Evolutionary conservation across 129 eudicot genomes (phyloP), one percentile per base, ranked within the genome.

Genomic region (Tanacetum coccineum): DNA sequence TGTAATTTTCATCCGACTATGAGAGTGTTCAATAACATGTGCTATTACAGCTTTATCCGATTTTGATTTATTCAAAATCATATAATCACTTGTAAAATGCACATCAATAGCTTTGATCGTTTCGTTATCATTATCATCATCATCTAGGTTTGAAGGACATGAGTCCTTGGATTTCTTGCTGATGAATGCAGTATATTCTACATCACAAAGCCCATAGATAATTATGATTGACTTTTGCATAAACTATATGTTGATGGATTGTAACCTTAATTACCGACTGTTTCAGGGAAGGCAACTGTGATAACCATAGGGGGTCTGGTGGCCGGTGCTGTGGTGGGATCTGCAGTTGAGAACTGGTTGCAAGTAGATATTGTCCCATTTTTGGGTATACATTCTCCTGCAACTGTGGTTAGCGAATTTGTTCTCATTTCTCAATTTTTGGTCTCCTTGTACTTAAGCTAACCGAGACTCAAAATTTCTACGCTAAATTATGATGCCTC

Each of bases 351-450:
- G 67, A 93, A 70, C 73, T 93, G 95, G 98, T 83, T 93, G 84
- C 98, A 93, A 81, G 98, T 93, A 66, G 98, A 93, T 73, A 89
- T 93, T 19, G 96, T 93, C 39, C 96, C 98, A 26, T 86, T 93
- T 63, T 80, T 88, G 40, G 96, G 98, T 52, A 68, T 93, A 75
- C 90, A 84, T 79, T 72, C 91, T 39, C 98, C 98, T 55, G 95
- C 90, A 62, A 87, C 91, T 3, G 89, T 89, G 67, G 89, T 93
- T 61, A 82, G 92, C 62, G 98, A 88, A 79, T 93, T 93, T 76
- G 78, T 89, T 77, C 78, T 93, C 53, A 55, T 93, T 57, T 93
- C 96, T 30, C 98, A 93, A 70, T 93, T 93, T 77, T 77, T 93
- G 80, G 77, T 89, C 66, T 88, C 98, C 13, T 64, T 93, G 82